Conservation (phyloP, 768 basidiomycete species). For the Leccinum boreale region DNA sequence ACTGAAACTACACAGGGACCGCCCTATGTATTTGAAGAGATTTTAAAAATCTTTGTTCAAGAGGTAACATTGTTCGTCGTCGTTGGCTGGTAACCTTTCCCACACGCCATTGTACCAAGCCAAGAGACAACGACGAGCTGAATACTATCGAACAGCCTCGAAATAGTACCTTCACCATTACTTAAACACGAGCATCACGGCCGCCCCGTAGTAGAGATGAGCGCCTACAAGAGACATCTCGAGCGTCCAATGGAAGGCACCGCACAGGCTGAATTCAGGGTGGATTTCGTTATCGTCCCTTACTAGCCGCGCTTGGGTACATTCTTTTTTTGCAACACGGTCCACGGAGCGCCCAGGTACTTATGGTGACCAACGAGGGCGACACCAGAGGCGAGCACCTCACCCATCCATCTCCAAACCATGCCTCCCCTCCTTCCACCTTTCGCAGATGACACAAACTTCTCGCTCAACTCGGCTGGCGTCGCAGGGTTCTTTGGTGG, state of each 20-base stretch:
- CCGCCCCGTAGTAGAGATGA: not conserved
- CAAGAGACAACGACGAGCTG: not conserved
- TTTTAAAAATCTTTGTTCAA: not conserved
- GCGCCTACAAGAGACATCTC: not conserved
- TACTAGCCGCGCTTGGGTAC: not conserved
- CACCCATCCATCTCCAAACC: not conserved
- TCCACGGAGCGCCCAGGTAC: not conserved
- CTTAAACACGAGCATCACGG: not conserved
- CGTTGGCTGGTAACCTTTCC: not conserved
- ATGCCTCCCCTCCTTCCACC: slow-evolving; percentile 16
- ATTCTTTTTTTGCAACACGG: not conserved
- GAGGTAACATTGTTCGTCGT: not conserved
- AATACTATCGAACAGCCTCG: not conserved
- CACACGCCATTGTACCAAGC: not conserved
- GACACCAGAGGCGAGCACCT: not conserved
- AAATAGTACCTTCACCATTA: not conserved
- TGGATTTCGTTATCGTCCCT: too few species aligned
- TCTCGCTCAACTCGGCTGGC: slow-evolving; percentile 29
- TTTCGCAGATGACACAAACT: slow-evolving; percentile 1
- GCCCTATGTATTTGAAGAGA: not conserved
- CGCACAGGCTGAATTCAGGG: not conserved
- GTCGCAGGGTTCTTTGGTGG: slow-evolving; percentile 37
- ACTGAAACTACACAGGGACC: too few species aligned
- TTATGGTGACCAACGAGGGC: not conserved
- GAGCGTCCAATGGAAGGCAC: not conserved